Evolutionary conservation across 345 rosid species (phyloP).

Genomic region (Eucalyptus polyanthemos): DNA sequence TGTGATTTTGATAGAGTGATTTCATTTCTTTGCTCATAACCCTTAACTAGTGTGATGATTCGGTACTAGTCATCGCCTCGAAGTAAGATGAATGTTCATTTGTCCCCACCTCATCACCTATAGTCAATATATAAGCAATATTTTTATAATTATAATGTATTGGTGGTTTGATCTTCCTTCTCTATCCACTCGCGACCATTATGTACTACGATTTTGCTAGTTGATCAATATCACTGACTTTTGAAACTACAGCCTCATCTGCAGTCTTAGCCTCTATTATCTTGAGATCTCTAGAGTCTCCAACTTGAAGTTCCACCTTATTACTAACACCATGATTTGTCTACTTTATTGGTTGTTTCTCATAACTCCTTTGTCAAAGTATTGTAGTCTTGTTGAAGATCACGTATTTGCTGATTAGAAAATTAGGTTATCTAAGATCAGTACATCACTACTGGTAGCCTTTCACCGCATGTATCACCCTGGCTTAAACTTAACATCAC

Average conservation of each 20-base stretch:
- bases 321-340: neutral
- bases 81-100: neutral
- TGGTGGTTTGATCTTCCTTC: neutral
- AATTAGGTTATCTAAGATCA: too few species aligned
- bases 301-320: neutral
- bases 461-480: neutral
- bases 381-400: too few species aligned
- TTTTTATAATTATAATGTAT: neutral
- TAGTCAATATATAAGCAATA: too few species aligned
- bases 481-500: too few species aligned
- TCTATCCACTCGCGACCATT: accelerated
- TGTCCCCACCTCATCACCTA: neutral
- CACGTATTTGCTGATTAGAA: too few species aligned
- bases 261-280: neutral
- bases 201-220: accelerated
- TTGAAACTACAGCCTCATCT: neutral
- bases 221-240: neutral
- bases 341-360: too few species aligned
- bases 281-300: neutral
- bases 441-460: neutral
- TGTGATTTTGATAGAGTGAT: too few species aligned
- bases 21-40: too few species aligned
- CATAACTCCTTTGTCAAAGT: neutral
- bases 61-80: too few species aligned
- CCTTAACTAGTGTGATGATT: too few species aligned